Percentiles rank a stretch among this genome's conserved stretches.
phyloP scores from a whole-genome alignment of 495 filamentous ascomycete species.

The Trichoderma asperelloides region DNA sequence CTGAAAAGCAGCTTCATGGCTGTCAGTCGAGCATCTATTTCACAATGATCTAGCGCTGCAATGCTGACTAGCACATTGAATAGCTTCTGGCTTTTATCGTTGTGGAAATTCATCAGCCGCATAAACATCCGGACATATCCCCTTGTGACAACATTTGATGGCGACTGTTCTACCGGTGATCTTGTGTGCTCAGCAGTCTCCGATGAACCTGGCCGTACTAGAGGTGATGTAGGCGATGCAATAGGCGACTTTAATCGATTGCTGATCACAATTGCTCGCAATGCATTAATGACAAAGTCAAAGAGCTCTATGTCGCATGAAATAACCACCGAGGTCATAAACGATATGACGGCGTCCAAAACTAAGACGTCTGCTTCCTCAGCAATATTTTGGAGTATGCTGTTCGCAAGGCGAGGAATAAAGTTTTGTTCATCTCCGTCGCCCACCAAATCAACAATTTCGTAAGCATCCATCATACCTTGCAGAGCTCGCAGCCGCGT shows the following conservation, averaged over 20 bases:
- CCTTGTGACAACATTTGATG: conserved; percentile 45
- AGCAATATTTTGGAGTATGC: conserved; percentile 40
- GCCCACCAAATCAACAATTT: conserved; percentile 46
- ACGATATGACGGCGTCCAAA: conserved; percentile 41
- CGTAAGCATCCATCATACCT: conserved; percentile 58
- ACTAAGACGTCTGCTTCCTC: conserved; percentile 46
- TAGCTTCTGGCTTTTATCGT: conserved; percentile 39
- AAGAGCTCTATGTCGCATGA: conserved; percentile 42
- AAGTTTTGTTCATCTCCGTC: conserved; percentile 39
- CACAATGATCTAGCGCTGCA: conserved; percentile 42
- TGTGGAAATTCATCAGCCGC: conserved; percentile 45
- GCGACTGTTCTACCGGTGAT: conserved; percentile 27
- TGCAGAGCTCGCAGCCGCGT: conserved; percentile 62
- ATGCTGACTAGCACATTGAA: conserved; percentile 52
- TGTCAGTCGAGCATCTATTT: conserved; percentile 63
- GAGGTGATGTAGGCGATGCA: conserved; percentile 13
- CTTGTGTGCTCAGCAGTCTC: not conserved
- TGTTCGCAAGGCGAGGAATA: conserved; percentile 32
- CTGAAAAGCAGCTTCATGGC: conserved; percentile 80
- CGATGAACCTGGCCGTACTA: conserved; percentile 17
- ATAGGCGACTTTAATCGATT: conserved; percentile 29
- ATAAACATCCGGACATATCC: conserved; percentile 55
- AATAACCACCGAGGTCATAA: conserved; percentile 40
- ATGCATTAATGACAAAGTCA: conserved; percentile 39
- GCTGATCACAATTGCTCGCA: conserved; percentile 33